Conservation (phyloP, 805 yeast species). For the Pichia cabralensis region DNA sequence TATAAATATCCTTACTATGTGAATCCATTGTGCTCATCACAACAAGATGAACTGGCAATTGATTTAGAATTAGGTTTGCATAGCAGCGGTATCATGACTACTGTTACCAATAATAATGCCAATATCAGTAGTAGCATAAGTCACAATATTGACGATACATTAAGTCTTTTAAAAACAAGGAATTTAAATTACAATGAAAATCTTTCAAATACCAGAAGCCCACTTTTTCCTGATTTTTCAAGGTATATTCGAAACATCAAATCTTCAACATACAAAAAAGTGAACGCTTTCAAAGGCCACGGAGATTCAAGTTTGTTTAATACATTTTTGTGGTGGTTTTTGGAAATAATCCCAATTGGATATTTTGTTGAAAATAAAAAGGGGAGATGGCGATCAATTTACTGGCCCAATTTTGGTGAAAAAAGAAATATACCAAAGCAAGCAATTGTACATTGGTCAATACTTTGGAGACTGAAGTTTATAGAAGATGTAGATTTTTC, state of each 20-base stretch:
- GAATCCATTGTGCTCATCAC: neutral
- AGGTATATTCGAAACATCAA: conserved; percentile 7
- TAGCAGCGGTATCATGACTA: too few relatives aligned
- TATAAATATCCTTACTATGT: conserved; percentile 4
- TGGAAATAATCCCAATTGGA: conserved; percentile 53
- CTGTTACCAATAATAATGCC: neutral
- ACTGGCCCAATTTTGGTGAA: conserved; percentile 49
- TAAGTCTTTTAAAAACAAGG: too few relatives aligned
- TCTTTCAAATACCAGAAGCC: neutral
- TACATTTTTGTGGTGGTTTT: conserved; percentile 47
- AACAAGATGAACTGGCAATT: neutral
- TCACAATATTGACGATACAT: neutral
- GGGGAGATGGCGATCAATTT: conserved; percentile 41
- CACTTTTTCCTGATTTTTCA: conserved; percentile 7
- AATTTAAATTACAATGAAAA: neutral
- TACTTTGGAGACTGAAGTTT: conserved; percentile 43
- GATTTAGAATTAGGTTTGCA: too few relatives aligned
- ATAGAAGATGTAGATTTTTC: conserved; percentile 36
- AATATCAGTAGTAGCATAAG: neutral
- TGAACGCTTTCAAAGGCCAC: conserved; percentile 28
- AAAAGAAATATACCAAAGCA: conserved; percentile 37
- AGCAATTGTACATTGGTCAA: conserved; percentile 50
- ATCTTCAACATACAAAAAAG: too few relatives aligned
- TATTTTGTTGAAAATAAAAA: conserved; percentile 35
- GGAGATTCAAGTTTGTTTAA: conserved; percentile 24